A percentile compares a stretch with the other conserved stretches of the same genome.
Evolutionary conservation across 2,329 filamentous ascomycete species (phyloP).

Genomic region (Shiraia bambusicola): DNA sequence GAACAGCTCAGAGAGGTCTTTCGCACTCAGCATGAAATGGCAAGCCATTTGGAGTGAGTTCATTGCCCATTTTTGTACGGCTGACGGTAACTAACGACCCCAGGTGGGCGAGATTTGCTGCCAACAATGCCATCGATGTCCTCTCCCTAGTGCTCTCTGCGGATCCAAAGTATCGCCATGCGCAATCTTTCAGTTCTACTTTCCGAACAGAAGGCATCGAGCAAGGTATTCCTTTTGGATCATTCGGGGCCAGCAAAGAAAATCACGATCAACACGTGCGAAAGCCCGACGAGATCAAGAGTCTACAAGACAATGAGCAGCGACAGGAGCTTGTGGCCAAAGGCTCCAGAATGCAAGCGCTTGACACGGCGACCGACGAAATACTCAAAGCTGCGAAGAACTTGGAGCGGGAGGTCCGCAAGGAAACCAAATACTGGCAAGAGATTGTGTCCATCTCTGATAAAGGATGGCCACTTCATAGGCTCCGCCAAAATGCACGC

Average conservation of each 20-base stretch:
- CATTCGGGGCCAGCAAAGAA: constrained; percentile 32
- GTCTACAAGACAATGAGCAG: constrained; percentile 37
- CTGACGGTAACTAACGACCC: constrained; percentile 7
- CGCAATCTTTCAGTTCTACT: constrained; percentile 29
- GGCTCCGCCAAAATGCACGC: constrained; percentile 49
- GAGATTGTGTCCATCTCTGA: constrained; percentile 79
- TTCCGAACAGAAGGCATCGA: constrained; percentile 28
- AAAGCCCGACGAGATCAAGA: constrained; percentile 19
- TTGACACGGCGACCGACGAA: constrained; percentile 72
- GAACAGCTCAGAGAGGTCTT: constrained; percentile 44
- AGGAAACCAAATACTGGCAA: constrained; percentile 86
- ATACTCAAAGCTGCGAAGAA: constrained; percentile 71
- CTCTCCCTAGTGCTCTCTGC: constrained; percentile 35
- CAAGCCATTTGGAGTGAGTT: constrained; percentile 47
- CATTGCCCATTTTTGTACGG: constrained; percentile 49
- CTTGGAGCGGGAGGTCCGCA: constrained; percentile 73
- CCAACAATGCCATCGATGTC: constrained; percentile 37
- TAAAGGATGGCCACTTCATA: constrained; percentile 75
- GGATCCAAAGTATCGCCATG: constrained; percentile 29
- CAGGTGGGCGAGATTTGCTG: constrained; percentile 36
- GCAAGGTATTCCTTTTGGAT: constrained; percentile 41
- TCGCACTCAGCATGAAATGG: constrained; percentile 46
- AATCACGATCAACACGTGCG: constrained; percentile 20
- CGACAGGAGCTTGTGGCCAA: constrained; percentile 54
- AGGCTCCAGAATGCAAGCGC: constrained; percentile 77